Base-by-base conservation (phyloP, 2,329 filamentous ascomycete species). In the Aspergillus nomiae region DNA sequence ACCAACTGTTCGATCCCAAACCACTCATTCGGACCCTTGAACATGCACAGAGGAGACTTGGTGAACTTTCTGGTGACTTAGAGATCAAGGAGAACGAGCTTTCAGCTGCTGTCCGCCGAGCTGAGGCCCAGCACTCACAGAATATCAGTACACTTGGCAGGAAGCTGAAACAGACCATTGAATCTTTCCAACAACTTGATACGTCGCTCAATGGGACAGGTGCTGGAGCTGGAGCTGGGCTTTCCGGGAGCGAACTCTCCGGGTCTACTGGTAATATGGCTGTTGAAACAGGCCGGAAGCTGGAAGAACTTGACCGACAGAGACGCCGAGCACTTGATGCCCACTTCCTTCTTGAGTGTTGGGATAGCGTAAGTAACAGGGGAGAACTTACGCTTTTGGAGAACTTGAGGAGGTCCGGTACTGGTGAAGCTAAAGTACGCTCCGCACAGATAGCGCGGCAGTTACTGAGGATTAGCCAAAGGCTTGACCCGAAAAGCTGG, bases 1-100 rank as follows among this genome's bases (percentile, higher is more conserved):
- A 76, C 60, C 67, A 83, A 82, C 65, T 84, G 83, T 99, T 99
- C 80, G 95, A 99, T 73, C 93, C 95, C 0, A 99, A 99, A 80
- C 96, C 95, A 36, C 84, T 99, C 70, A 99, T 99, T 72, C 89
- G 95, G 63, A 94, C 92, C 1, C 99, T 99, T 77, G 95, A 99
- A 76, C 83, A 87, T 76, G 88, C 88, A 51, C 80, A 84, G 59
- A 75, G 76, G 46, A 80, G 81, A n/a, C 75, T 85, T 34, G 77
- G 79, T 50, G 83, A 85, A 58, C 77, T 85, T 41, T 83, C 83
- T 6, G 92, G 95, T 61, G 93, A 98, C 74, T 84, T 99, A 7
- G 92, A 96, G 75, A 88, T 90, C 71, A 90, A 90, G 66, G 95
- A 99, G 77, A 97, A 94, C 65, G 95, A 98, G 71, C 85, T 98